These are phyloP conservation scores for Cladophialophora yegresii DNA, from an alignment of 2,329 filamentous ascomycete species.

Conservation along the genomic window DNA sequence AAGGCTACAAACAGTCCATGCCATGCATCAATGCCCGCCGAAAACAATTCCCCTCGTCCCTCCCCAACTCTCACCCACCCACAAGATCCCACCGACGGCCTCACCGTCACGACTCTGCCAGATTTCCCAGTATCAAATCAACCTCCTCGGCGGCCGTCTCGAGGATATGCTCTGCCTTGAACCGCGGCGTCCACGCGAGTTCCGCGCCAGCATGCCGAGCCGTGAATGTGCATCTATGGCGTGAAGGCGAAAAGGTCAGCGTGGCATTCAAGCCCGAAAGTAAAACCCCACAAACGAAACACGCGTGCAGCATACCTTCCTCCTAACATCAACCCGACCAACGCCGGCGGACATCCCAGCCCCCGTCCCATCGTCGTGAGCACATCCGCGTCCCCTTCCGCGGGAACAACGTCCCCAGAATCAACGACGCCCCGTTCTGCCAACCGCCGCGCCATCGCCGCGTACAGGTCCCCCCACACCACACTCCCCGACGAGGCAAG, in stretches of 20 bases:
- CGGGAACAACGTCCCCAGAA: slow-evolving; percentile 43
- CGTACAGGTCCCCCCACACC: slow-evolving; percentile 56
- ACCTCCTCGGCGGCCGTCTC: slow-evolving; percentile 52
- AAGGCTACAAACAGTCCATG: too few species aligned
- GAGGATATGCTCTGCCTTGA: slow-evolving; percentile 50
- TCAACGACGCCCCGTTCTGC: slow-evolving; percentile 46
- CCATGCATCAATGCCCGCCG: too few species aligned
- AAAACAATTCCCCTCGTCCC: too few species aligned
- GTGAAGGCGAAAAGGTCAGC: background rate
- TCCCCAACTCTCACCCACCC: too few species aligned
- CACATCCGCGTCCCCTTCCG: slow-evolving; percentile 39
- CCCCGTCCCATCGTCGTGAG: slow-evolving; percentile 49
- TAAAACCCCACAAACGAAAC: background rate
- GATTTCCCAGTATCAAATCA: slow-evolving; percentile 45
- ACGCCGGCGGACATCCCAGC: slow-evolving; percentile 41
- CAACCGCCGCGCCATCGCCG: slow-evolving; percentile 48
- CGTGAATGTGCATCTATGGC: slow-evolving; percentile 48
- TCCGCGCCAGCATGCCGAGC: slow-evolving; percentile 45
- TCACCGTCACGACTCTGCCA: background rate
- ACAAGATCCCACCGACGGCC: background rate
- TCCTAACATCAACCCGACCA: slow-evolving; percentile 48
- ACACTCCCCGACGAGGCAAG: slow-evolving; percentile 54
- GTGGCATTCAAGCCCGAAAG: background rate
- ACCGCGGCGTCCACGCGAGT: slow-evolving; percentile 53
- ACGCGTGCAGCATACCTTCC: slow-evolving; percentile 45